phyloP scores from a whole-genome alignment of 169 alveolate species.

The Plasmodium vivax region DNA sequence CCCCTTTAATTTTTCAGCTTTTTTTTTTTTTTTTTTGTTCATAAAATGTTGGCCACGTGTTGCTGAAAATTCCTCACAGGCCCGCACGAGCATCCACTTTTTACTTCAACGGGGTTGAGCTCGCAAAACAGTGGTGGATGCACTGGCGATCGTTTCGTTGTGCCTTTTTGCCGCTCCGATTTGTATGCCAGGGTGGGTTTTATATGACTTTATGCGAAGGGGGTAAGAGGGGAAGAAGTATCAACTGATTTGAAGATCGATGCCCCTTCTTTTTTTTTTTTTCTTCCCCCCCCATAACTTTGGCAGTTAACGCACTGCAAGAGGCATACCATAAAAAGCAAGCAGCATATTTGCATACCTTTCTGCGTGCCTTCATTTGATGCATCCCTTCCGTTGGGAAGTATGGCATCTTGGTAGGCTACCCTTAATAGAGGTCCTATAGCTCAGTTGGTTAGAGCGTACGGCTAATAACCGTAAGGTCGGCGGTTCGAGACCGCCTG shows the following conservation, averaged over 20 bases:
- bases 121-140: not conserved
- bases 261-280: not conserved
- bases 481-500: constrained; percentile 99
- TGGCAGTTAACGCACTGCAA: not conserved
- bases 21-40: constrained; percentile 22
- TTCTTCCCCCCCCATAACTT: not conserved
- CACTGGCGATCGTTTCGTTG: not conserved
- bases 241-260: not conserved
- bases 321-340: not conserved
- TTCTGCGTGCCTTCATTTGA: not conserved
- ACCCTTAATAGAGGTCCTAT: constrained; percentile 85
- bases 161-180: not conserved
- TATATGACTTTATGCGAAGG: not conserved
- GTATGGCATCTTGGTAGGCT: not conserved
- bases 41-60: not conserved
- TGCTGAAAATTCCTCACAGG: not conserved
- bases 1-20: not conserved
- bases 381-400: not conserved
- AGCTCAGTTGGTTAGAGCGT: constrained; percentile 98
- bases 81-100: constrained; percentile 21
- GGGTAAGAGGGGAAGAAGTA: not conserved
- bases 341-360: not conserved
- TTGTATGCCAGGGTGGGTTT: not conserved
- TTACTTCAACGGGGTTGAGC: constrained; percentile 27
- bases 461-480: constrained; percentile 98